Conservation (phyloP, 192 early-diverging fungal species). For the Coemansia sp. region DNA sequence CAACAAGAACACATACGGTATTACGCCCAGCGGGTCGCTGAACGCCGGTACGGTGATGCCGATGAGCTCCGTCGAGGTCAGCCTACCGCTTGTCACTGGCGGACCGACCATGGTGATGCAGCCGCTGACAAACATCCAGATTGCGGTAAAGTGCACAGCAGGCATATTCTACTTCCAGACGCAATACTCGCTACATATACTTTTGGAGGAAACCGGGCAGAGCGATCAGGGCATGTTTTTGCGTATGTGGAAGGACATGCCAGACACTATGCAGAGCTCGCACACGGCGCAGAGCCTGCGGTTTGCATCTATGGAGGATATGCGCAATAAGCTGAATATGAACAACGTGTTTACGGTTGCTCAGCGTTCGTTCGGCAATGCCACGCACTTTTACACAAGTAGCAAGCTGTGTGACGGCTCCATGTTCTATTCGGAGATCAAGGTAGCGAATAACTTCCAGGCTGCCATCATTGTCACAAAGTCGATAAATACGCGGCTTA, state of each 20-base stretch:
- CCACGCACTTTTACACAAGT: constrained; percentile 66
- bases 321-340: constrained; percentile 61
- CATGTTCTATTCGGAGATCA: constrained; percentile 68
- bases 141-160: constrained; percentile 69
- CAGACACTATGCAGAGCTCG: constrained; percentile 35
- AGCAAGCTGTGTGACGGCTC: constrained; percentile 62
- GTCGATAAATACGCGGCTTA: constrained; percentile 35
- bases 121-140: constrained; percentile 69
- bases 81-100: constrained; percentile 58
- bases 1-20: constrained; percentile 78
- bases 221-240: constrained; percentile 61
- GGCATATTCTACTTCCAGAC: constrained; percentile 78
- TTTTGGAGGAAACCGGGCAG: constrained; percentile 56
- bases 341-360: constrained; percentile 74
- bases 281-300: constrained; percentile 29
- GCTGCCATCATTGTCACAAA: constrained; percentile 50
- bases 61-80: constrained; percentile 48
- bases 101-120: constrained; percentile 59
- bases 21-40: constrained; percentile 60
- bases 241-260: constrained; percentile 61
- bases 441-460: constrained; percentile 59
- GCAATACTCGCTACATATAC: constrained; percentile 63
- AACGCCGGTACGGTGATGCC: constrained; percentile 48
- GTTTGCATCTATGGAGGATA: constrained; percentile 51
- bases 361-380: constrained; percentile 58